These are phyloP conservation scores for Phycomyces blakesleeanus DNA, from an alignment of 192 early-diverging fungal genomes.

Conservation along the genomic window DNA sequence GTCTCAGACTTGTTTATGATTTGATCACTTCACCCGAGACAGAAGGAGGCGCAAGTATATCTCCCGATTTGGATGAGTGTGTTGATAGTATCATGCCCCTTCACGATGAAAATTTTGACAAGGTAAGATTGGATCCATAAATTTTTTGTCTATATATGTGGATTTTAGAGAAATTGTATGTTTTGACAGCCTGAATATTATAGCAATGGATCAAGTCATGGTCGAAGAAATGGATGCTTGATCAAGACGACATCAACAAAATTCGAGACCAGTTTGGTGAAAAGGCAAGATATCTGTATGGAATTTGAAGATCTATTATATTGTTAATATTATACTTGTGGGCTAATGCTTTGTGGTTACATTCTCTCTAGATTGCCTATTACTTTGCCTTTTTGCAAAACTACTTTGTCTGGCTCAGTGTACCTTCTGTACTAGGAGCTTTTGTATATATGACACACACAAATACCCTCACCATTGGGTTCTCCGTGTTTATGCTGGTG, in stretches of 20 bases:
- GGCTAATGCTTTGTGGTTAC: no score
- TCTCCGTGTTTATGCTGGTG: slow-evolving; percentile 58
- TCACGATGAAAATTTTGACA: slow-evolving; percentile 76
- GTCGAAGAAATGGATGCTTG: slow-evolving; percentile 77
- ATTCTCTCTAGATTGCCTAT: slow-evolving; percentile 64
- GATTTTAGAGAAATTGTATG: neutral
- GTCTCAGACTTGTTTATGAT: slow-evolving; percentile 58
- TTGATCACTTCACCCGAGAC: slow-evolving; percentile 52
- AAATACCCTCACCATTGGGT: slow-evolving; percentile 59
- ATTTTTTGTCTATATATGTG: neutral
- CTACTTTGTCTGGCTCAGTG: slow-evolving; percentile 74
- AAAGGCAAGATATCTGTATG: slow-evolving; percentile 44
- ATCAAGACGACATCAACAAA: slow-evolving; percentile 62
- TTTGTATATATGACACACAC: slow-evolving; percentile 50
- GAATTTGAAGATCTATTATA: no score
- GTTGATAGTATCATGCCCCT: slow-evolving; percentile 72
- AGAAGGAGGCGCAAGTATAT: slow-evolving; percentile 64
- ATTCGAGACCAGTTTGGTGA: slow-evolving; percentile 87
- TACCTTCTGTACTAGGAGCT: slow-evolving; percentile 64
- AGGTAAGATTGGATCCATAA: slow-evolving; percentile 34
- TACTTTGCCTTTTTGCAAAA: slow-evolving; percentile 95
- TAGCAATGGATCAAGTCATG: slow-evolving; percentile 79
- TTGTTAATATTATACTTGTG: no score
- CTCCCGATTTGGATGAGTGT: slow-evolving; percentile 44
- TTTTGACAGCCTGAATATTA: neutral